A percentile compares a stretch with the other conserved stretches of the same genome.
Conservation (phyloP, 495 filamentous ascomycete genomes). For the Friedmanniomyces endolithicus region DNA sequence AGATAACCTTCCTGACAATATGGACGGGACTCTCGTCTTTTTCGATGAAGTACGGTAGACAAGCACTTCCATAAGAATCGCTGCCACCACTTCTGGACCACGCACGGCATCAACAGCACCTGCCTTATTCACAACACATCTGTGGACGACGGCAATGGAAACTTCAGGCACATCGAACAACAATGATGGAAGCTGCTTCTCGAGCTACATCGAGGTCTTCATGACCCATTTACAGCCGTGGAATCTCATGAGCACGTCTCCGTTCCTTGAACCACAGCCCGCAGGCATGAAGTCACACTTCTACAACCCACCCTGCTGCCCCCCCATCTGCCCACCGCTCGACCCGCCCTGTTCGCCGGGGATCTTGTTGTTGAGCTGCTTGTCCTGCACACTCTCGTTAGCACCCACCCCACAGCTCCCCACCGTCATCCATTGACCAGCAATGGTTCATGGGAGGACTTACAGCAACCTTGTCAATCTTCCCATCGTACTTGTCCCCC, state of each 20-base stretch:
- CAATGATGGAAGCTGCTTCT: background rate
- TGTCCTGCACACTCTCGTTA: background rate
- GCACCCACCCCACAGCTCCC: background rate
- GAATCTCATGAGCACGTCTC: background rate
- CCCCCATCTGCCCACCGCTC: background rate
- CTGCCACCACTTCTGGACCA: too few relatives aligned
- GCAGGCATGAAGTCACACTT: background rate
- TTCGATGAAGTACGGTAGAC: too few relatives aligned
- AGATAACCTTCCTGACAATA: too few relatives aligned
- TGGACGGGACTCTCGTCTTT: too few relatives aligned
- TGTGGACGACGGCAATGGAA: background rate
- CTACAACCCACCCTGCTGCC: background rate
- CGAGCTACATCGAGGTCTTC: background rate
- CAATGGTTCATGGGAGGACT: too few relatives aligned
- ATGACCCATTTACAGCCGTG: background rate
- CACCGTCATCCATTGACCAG: too few relatives aligned
- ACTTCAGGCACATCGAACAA: background rate
- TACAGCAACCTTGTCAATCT: background rate
- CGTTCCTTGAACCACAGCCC: too few relatives aligned
- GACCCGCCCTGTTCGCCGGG: background rate
- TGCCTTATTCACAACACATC: too few relatives aligned
- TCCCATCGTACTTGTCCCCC: constrained; percentile 3
- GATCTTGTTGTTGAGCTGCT: background rate
- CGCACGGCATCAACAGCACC: too few relatives aligned
- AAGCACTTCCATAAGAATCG: too few relatives aligned